Evolutionary conservation across 805 yeast genomes (phyloP).

Genomic region (Starmerella potacharoeniae): DNA sequence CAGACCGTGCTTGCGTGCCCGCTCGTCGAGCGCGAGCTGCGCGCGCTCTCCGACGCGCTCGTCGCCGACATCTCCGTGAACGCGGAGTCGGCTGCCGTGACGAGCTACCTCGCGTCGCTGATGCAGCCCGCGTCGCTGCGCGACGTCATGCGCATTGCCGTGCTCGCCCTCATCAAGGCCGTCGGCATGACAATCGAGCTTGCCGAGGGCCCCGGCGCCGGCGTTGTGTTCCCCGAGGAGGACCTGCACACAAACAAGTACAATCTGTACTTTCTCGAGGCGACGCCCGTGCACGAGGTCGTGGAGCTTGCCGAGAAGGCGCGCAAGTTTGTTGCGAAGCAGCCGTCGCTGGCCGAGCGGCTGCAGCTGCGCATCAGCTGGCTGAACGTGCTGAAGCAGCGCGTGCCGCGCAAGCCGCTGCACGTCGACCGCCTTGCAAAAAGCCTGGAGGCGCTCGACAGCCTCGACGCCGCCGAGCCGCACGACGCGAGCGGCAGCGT

Average conservation of each 20-base stretch:
- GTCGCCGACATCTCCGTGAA: background rate
- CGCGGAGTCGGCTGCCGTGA: background rate
- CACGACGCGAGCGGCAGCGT: background rate
- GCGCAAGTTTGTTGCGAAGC: slow-evolving; percentile 29
- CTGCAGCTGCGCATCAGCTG: slow-evolving; percentile 19
- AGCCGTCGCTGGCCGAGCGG: slow-evolving; percentile 52
- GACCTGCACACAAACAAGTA: slow-evolving; percentile 37
- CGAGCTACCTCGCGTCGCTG: background rate
- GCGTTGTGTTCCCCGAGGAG: slow-evolving; percentile 27
- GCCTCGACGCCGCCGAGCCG: background rate
- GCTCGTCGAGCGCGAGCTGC: slow-evolving; percentile 51
- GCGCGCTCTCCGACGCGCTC: slow-evolving; percentile 20
- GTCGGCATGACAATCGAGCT: slow-evolving; percentile 15
- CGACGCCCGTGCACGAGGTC: slow-evolving; percentile 17
- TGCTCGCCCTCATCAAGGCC: slow-evolving; percentile 24
- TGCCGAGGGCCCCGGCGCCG: slow-evolving; percentile 15
- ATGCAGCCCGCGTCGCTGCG: slow-evolving; percentile 14
- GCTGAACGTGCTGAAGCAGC: slow-evolving; percentile 21
- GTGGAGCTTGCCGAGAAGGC: slow-evolving; percentile 23
- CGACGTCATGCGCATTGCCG: slow-evolving; percentile 20
- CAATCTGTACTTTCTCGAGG: slow-evolving; percentile 38
- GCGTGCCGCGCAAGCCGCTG: slow-evolving; percentile 12
- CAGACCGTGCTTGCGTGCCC: slow-evolving; percentile 67
- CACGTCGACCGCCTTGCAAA: slow-evolving; percentile 13
- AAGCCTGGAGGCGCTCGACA: slow-evolving; percentile 6